These are phyloP conservation scores for Colletotrichum liriopes DNA, from an alignment of 2,329 filamentous ascomycete genomes.

Conservation along the genomic window DNA sequence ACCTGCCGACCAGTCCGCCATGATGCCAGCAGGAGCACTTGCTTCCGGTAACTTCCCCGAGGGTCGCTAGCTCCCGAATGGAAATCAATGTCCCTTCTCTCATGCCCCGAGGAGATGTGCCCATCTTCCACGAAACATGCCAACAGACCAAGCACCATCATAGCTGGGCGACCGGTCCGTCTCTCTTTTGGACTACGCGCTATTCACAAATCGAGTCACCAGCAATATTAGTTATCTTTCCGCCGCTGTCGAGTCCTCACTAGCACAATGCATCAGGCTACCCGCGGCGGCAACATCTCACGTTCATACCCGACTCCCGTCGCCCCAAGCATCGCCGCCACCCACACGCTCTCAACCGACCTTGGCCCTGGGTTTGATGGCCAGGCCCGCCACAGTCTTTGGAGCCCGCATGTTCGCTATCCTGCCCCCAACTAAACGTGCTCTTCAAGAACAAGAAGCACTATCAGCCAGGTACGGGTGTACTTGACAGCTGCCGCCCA, in stretches of 20 bases:
- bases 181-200: conserved; percentile 30
- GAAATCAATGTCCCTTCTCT: background rate
- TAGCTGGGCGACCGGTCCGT: conserved; percentile 22
- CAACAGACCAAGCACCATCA: conserved; percentile 14
- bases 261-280: conserved; percentile 24
- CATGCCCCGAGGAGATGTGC: no score
- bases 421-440: background rate
- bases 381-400: conserved; percentile 21
- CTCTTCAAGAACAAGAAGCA: background rate
- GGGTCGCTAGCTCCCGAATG: background rate
- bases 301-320: conserved; percentile 16
- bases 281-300: conserved; percentile 22
- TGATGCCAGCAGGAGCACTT: background rate
- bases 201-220: conserved; percentile 23
- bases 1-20: background rate
- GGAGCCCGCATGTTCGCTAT: background rate
- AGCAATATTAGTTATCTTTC: background rate
- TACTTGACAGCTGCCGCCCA: no score
- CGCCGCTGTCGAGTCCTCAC: background rate
- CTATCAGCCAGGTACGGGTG: conserved; percentile 1
- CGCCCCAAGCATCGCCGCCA: conserved; percentile 12
- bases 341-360: conserved; percentile 18
- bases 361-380: conserved; percentile 21
- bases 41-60: background rate
- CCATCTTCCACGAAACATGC: conserved; percentile 4